A percentile compares a stretch with the other conserved stretches of the same genome.
These are phyloP conservation scores for Drechslera avenae DNA, from an alignment of 2,329 filamentous ascomycete genomes.

Conservation along the genomic window DNA sequence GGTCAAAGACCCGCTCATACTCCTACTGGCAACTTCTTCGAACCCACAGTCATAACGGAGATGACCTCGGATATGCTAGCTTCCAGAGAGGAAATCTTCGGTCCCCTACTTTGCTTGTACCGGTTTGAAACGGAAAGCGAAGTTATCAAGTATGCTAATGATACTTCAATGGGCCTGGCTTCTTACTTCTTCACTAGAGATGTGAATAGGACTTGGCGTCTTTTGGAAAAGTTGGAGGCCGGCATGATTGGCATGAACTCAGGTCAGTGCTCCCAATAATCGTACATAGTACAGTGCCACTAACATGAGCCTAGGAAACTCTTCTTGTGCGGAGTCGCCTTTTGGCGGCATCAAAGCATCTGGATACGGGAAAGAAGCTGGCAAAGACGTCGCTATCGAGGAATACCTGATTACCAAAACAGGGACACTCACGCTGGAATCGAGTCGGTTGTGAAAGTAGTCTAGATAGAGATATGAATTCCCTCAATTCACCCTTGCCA, in stretches of 20 bases:
- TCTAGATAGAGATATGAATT: too few relatives aligned
- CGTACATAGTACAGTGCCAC: too few relatives aligned
- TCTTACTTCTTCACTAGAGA: constrained; percentile 13
- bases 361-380: background rate
- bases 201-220: constrained; percentile 7
- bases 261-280: constrained; percentile 8
- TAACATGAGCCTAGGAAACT: background rate
- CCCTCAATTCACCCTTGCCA: too few relatives aligned
- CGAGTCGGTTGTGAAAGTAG: background rate
- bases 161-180: constrained; percentile 52
- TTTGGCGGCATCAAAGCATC: background rate
- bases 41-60: constrained; percentile 46
- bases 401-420: background rate
- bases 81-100: constrained; percentile 63
- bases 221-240: constrained; percentile 17
- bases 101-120: constrained; percentile 63
- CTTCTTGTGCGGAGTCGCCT: background rate
- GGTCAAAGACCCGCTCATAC: constrained; percentile 55
- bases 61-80: constrained; percentile 21
- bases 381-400: background rate
- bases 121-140: constrained; percentile 66
- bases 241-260: constrained; percentile 35
- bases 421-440: background rate
- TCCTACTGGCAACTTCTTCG: constrained; percentile 51
- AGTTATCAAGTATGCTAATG: constrained; percentile 55